phyloP scores from a whole-genome alignment of 345 rosid species.

The Populus nigra region DNA sequence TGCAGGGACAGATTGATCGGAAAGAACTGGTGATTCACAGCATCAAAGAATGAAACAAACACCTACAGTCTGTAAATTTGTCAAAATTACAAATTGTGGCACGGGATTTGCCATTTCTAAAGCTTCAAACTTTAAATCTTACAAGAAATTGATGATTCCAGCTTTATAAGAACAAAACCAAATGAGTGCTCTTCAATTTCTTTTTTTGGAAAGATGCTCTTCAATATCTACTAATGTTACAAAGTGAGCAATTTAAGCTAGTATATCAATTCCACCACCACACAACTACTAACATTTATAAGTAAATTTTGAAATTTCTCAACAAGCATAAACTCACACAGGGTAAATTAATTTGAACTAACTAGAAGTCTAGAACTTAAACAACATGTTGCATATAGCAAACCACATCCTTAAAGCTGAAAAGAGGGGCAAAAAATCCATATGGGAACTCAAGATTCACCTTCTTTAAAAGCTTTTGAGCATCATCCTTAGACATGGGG shows the following conservation, averaged over 20 bases:
- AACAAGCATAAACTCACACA: neutral
- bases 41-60: slow-evolving; percentile 1
- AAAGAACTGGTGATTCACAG: neutral
- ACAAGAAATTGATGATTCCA: neutral
- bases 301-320: neutral
- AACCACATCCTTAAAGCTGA: neutral
- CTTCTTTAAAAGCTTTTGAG: slow-evolving; percentile 62
- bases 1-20: neutral
- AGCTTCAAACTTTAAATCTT: neutral
- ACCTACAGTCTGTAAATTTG: neutral
- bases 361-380: neutral
- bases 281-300: neutral
- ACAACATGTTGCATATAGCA: neutral
- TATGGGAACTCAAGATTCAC: slow-evolving; percentile 25
- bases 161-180: neutral
- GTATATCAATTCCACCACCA: neutral
- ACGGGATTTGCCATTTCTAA: slow-evolving; percentile 4
- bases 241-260: neutral
- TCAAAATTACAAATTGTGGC: neutral
- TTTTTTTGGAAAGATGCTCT: too few species aligned
- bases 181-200: neutral
- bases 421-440: neutral
- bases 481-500: slow-evolving; percentile 65
- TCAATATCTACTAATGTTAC: neutral
- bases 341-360: neutral